Evolutionary conservation across 2,329 filamentous ascomycete species (phyloP).

Genomic region (Phialophora macrospora): DNA sequence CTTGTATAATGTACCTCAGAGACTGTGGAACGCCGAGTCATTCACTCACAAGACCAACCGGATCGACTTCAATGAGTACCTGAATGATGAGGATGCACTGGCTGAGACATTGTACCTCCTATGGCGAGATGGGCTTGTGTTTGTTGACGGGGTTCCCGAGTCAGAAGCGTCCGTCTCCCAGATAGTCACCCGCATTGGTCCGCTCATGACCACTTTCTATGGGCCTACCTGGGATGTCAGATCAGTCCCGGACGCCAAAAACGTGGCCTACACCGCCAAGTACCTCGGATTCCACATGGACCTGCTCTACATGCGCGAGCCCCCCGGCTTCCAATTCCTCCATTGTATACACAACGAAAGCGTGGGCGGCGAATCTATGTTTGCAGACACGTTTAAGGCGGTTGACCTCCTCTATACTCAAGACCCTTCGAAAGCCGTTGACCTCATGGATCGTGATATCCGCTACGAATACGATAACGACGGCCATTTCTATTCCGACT

Average conservation of each 20-base stretch:
- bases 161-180: constrained; percentile 67
- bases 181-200: constrained; percentile 75
- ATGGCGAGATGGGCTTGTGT: constrained; percentile 71
- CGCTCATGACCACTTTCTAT: constrained; percentile 85
- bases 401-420: constrained; percentile 50
- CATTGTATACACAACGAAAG: constrained; percentile 85
- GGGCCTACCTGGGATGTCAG: constrained; percentile 88
- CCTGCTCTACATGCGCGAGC: constrained; percentile 79
- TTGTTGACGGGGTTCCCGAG: constrained; percentile 74
- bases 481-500: constrained; percentile 65
- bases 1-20: constrained; percentile 47
- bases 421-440: constrained; percentile 41
- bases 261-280: constrained; percentile 85
- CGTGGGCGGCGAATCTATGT: constrained; percentile 81
- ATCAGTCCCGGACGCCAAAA: constrained; percentile 80
- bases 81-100: constrained; percentile 64
- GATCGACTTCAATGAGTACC: constrained; percentile 74
- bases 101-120: constrained; percentile 67
- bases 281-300: constrained; percentile 92
- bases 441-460: constrained; percentile 27
- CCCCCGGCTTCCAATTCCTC: constrained; percentile 82
- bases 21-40: constrained; percentile 45
- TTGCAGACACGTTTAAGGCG: constrained; percentile 74
- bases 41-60: constrained; percentile 59
- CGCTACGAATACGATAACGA: constrained; percentile 63